Evolutionary conservation across 805 yeast genomes (phyloP), one percentile per base, ranked within the genome.

Genomic region (Candida rishiriensis): DNA sequence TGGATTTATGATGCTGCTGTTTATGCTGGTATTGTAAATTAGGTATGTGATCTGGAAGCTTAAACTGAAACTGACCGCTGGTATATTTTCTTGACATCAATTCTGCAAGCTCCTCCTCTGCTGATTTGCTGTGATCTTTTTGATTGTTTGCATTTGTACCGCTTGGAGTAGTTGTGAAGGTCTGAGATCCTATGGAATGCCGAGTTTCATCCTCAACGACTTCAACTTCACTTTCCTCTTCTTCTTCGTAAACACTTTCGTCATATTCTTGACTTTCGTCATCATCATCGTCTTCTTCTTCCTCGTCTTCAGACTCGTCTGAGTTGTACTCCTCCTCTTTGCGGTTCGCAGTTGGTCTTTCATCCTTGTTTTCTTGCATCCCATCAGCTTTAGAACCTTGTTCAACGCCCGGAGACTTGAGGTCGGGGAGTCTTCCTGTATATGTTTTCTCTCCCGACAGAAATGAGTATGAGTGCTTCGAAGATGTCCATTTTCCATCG

Each of bases 391-490:
- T 36, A 13, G 30, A 10, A 30, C 26, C 12, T 28, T 14, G 4
- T n/a, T 28, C 43, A 16, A 30, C 10, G 12, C 15, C 18, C 4
- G 46, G 50, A 3, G 43, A 36, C 18, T 44, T 52, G 21, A 49
- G 28, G n/a, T 48, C 38, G 3, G 64, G 63, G 6, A 39, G 44
- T n/a, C 40, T 37, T 5, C 60, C 60, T 13, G 59, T 55, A 32
- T 48, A 56, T 10, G 66, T 60, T 42, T 50, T 57, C 34, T 60
- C 64, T 2, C 51, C 36, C 2, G 59, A 49, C 12, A 44, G 49
- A 40, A 48, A 61, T 5, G 66, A 57, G 36, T 61, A 63, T 3
- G 64, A 49, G 1, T 61, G 50, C 26, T 42, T 43, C 8, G 64
- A 57, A 8, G 39, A 49, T 9, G 55, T 52, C 60, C 62, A 59